phyloP scores from a whole-genome alignment of 208 protist genomes.

The Balamuthia mandrillaris region DNA sequence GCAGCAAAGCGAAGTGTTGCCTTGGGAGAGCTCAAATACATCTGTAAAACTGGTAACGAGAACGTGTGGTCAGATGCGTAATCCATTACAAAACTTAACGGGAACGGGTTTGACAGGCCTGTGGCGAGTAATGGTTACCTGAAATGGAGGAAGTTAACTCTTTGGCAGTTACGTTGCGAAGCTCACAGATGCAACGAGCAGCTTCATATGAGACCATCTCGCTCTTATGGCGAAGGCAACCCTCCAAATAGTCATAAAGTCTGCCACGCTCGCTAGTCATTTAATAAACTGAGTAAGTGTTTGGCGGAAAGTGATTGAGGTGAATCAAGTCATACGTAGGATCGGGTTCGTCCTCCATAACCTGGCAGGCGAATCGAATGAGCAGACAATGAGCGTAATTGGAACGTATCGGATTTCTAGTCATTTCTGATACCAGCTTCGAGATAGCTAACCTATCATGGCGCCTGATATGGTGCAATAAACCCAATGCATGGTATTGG shows the following conservation, averaged over 20 bases:
- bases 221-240: slow-evolving; percentile 83
- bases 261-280: slow-evolving; percentile 55
- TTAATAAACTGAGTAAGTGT: not conserved
- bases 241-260: slow-evolving; percentile 87
- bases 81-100: slow-evolving; percentile 29
- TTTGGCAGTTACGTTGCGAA: slow-evolving; percentile 80
- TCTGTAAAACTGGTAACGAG: no score
- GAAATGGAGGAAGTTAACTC: slow-evolving; percentile 87
- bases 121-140: not conserved
- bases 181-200: slow-evolving; percentile 87
- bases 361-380: slow-evolving; percentile 85
- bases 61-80: slow-evolving; percentile 45
- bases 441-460: slow-evolving; percentile 91
- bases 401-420: slow-evolving; percentile 80
- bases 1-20: slow-evolving; percentile 89
- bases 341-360: slow-evolving; percentile 87
- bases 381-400: slow-evolving; percentile 90
- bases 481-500: slow-evolving; percentile 94
- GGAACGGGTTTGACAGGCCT: slow-evolving; percentile 7
- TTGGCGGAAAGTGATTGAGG: no score
- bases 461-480: slow-evolving; percentile 92
- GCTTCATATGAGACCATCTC: slow-evolving; percentile 97
- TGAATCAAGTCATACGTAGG: not conserved
- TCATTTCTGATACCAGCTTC: slow-evolving; percentile 86
- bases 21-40: slow-evolving; percentile 88